phyloP scores from a whole-genome alignment of 225 moss, liverwort and hornwort species.

The Sphagnum contortum region DNA sequence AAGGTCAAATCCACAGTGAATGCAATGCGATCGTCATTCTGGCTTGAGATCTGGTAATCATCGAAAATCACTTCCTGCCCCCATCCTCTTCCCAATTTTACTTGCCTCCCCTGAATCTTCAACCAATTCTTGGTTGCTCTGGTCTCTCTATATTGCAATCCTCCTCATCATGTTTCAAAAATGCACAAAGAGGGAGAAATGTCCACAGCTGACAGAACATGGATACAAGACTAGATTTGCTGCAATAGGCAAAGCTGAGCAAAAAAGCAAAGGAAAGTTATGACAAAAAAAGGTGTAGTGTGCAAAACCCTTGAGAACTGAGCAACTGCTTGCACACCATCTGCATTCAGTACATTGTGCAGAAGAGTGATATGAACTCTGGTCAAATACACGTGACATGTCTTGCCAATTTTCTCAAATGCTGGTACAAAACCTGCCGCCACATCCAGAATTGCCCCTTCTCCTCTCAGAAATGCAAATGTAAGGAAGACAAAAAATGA shows the following conservation, averaged over 20 bases:
- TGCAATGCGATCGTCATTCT: constrained; percentile 78
- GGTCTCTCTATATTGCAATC: too few species aligned
- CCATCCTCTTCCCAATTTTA: not conserved
- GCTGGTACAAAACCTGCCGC: constrained; percentile 77
- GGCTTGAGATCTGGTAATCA: constrained; percentile 80
- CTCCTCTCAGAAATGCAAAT: too few species aligned
- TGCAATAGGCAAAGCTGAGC: too few species aligned
- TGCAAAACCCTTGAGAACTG: constrained; percentile 76
- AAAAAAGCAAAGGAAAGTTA: too few species aligned
- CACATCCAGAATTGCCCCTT: not conserved
- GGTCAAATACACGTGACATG: constrained; percentile 76
- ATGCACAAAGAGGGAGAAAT: not conserved
- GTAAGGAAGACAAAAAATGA: too few species aligned
- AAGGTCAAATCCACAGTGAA: constrained; percentile 83
- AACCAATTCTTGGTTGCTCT: too few species aligned
- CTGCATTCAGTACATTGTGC: constrained; percentile 85
- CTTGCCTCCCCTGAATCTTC: not conserved
- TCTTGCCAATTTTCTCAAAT: constrained; percentile 87
- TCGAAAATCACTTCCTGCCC: constrained; percentile 80
- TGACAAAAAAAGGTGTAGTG: too few species aligned
- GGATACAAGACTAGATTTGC: not conserved
- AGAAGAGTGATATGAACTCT: constrained; percentile 72
- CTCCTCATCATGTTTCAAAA: too few species aligned
- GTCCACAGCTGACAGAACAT: constrained; percentile 1
- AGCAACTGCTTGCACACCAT: constrained; percentile 90